A percentile compares a stretch with the other conserved stretches of the same genome.
Evolutionary conservation across 2,329 filamentous ascomycete genomes (phyloP).

Genomic region (Nakataea oryzae): DNA sequence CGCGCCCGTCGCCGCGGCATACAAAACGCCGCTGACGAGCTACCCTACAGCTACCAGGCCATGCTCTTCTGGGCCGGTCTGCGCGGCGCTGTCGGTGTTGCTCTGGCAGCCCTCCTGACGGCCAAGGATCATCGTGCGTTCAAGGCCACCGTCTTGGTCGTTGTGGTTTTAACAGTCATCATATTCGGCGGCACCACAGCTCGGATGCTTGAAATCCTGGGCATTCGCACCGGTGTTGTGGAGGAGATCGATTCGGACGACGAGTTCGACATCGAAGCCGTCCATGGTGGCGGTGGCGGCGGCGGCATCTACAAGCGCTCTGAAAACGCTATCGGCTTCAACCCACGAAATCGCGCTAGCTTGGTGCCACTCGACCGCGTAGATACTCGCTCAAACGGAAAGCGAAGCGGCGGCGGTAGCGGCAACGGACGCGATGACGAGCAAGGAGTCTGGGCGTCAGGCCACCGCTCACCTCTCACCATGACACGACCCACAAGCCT

Average conservation of each 20-base stretch:
- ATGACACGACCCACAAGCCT: conserved; percentile 32
- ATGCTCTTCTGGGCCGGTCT: conserved; percentile 99
- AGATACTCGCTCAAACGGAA: conserved; percentile 8
- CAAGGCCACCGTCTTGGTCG: conserved; percentile 90
- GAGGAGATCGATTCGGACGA: conserved; percentile 97
- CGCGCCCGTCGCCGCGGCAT: conserved; percentile 64
- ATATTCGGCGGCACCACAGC: conserved; percentile 97
- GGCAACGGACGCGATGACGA: conserved; percentile 15
- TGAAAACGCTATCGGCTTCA: conserved; percentile 67
- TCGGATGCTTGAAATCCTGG: conserved; percentile 92
- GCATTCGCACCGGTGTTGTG: conserved; percentile 92
- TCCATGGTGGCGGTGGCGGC: conserved; percentile 31
- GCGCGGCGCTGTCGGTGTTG: conserved; percentile 90
- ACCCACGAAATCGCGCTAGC: conserved; percentile 54
- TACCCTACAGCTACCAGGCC: conserved; percentile 93
- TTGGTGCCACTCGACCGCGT: conserved; percentile 46
- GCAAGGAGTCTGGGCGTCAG: conserved; percentile 38
- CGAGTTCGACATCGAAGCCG: conserved; percentile 89
- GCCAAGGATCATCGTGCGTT: conserved; percentile 75
- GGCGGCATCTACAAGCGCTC: conserved; percentile 74
- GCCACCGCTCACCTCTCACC: conserved; percentile 37
- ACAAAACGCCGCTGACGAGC: conserved; percentile 67
- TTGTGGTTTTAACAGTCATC: conserved; percentile 95
- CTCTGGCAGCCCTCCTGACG: conserved; percentile 76
- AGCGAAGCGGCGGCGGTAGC: conserved; percentile 6